Conservation (phyloP, 139 green algal species). For the Chlamydomonas sp. region DNA sequence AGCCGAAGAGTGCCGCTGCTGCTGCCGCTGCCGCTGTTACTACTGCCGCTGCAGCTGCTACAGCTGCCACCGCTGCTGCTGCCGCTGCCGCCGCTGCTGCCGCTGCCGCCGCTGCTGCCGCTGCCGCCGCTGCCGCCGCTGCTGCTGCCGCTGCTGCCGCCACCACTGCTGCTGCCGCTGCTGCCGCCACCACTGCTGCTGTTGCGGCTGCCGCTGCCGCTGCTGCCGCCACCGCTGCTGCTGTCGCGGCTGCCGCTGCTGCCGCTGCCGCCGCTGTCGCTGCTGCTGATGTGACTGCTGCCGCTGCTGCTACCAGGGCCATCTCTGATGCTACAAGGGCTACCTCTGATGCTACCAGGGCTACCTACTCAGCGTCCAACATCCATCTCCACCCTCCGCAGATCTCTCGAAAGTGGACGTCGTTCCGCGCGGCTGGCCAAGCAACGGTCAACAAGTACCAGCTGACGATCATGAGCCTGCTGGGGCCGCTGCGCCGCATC, state of each 20-base stretch:
- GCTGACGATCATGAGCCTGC: conserved; percentile 62
- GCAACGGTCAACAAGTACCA: conserved; percentile 37
- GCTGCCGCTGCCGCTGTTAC: background rate
- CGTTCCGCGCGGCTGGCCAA: conserved; percentile 14
- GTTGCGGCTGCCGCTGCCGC: too few species aligned
- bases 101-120: background rate
- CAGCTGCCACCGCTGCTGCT: background rate
- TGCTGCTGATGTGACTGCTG: too few species aligned
- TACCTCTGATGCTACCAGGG: background rate
- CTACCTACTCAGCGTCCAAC: too few species aligned
- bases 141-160: background rate
- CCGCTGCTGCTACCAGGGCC: too few species aligned
- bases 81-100: background rate
- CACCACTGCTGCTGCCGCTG: background rate
- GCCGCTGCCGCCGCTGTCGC: too few species aligned
- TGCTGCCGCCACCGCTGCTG: background rate
- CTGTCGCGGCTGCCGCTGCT: background rate
- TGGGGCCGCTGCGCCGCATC: conserved; percentile 62
- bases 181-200: background rate
- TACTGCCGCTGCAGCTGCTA: background rate
- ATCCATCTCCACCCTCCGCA: too few species aligned
- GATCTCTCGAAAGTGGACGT: background rate
- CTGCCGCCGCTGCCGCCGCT: too few species aligned
- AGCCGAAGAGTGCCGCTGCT: too few species aligned
- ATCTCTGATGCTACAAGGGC: background rate